Percentiles rank a stretch among this genome's conserved stretches.
Evolutionary conservation across 78 protist genomes (phyloP).

Genomic region (Dictyostelium brefeldianum): DNA sequence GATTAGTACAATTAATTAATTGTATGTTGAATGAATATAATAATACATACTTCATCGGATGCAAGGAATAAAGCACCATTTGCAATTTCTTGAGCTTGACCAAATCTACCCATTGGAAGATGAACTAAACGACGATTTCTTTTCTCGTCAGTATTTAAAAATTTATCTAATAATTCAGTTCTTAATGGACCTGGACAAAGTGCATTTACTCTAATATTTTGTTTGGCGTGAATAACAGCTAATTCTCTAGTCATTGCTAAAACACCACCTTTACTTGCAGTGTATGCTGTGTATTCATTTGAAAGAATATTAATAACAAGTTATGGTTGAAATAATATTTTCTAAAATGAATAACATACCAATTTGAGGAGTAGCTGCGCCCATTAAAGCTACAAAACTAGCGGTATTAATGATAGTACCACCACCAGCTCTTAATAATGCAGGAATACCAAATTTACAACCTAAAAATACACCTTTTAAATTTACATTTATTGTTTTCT

Average conservation of each 20-base stretch:
- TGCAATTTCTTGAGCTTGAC: conserved; percentile 89
- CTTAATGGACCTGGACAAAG: conserved; percentile 92
- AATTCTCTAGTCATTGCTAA: conserved; percentile 90
- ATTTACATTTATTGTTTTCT: conserved; percentile 89
- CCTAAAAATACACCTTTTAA: conserved; percentile 92
- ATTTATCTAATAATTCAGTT: conserved; percentile 81
- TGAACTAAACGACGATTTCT: conserved; percentile 90
- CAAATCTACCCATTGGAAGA: conserved; percentile 92
- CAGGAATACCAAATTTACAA: conserved; percentile 92
- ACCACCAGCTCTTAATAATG: conserved; percentile 89
- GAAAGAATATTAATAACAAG: neutral
- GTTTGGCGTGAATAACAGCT: conserved; percentile 89
- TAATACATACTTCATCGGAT: conserved; percentile 75
- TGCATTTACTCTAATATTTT: conserved; percentile 89
- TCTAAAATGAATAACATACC: neutral
- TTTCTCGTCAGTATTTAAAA: conserved; percentile 90
- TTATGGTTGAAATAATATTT: neutral
- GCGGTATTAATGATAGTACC: conserved; percentile 94
- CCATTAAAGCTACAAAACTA: conserved; percentile 90
- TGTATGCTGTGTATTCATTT: conserved; percentile 60
- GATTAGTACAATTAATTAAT: neutral
- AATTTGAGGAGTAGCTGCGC: conserved; percentile 94
- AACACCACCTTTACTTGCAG: conserved; percentile 93
- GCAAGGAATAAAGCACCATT: conserved; percentile 89
- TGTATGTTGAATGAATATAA: too few species aligned